Percentiles rank a stretch among this genome's conserved stretches.
phyloP scores from a whole-genome alignment of 139 green algal species.

The Picochlorum sp. region DNA sequence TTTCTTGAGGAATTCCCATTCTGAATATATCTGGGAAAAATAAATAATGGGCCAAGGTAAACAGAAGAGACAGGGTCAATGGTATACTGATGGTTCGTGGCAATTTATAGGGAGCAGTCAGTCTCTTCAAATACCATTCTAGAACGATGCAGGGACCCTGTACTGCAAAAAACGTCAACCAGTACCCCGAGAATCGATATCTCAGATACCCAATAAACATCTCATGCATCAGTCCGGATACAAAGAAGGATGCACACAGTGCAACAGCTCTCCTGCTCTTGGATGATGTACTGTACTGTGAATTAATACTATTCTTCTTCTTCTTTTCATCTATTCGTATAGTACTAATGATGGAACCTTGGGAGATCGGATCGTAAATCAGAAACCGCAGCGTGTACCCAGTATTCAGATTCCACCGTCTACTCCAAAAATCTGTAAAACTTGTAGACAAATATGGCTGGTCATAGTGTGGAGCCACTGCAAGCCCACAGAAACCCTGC shows the following conservation, averaged over 20 bases:
- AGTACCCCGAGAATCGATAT: background rate
- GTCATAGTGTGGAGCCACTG: slow-evolving; percentile 34
- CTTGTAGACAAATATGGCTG: slow-evolving; percentile 12
- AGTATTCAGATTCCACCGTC: slow-evolving; percentile 45
- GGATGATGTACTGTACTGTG: background rate
- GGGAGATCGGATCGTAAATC: slow-evolving; percentile 31
- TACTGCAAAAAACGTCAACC: slow-evolving; percentile 6
- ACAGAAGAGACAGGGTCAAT: background rate
- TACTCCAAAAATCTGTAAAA: slow-evolving; percentile 31
- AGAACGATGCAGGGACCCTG: background rate
- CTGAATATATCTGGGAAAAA: slow-evolving; percentile 4
- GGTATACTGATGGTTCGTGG: no score
- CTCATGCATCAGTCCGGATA: slow-evolving; percentile 33
- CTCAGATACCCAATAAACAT: slow-evolving; percentile 14
- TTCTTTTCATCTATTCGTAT: no score
- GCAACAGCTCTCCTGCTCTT: background rate
- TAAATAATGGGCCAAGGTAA: background rate
- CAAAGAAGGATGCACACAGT: slow-evolving; percentile 9
- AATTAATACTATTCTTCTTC: background rate
- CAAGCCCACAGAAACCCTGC: slow-evolving; percentile 1
- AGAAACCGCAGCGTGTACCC: slow-evolving; percentile 23
- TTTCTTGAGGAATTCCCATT: background rate
- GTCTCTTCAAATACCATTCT: background rate
- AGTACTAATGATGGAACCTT: slow-evolving; percentile 14
- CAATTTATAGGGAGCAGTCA: no score